Base-by-base conservation (phyloP, 1,139 yeast species). In the Candida glucosophila region DNA sequence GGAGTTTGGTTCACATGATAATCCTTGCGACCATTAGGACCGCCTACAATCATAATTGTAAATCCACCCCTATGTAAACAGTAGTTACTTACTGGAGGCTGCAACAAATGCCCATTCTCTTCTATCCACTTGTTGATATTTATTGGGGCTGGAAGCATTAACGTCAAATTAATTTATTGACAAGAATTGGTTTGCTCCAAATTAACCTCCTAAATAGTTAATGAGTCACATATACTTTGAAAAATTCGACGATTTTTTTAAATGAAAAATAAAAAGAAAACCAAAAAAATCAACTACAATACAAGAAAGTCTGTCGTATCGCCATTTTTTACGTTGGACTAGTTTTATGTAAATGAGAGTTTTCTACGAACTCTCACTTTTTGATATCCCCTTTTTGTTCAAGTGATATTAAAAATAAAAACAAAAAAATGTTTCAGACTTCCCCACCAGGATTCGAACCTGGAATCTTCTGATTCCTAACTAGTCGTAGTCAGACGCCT, bases 371-470 rank as follows among this genome's bases (percentile, higher is more conserved):
- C n/a, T n/a, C n/a, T n/a, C n/a, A n/a, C n/a, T n/a, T n/a, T n/a
- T n/a, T n/a, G n/a, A n/a, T n/a, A n/a, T n/a, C n/a, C 18, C n/a
- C n/a, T 16, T 16, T 8, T n/a, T 16, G 18, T 16, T n/a, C 8
- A 16, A n/a, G 8, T 16, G 8, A 16, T 16, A 16, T 8, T 16
- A 16, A n/a, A n/a, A 8, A 16, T 16, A 16, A n/a, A n/a, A 8
- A n/a, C 9, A 16, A 16, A 16, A 16, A n/a, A 16, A 16, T 16
- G 18, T 8, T 16, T 4, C 13, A 3, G 12, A 20, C 86, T 77
- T 77, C 86, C 86, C 83, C 86, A 78, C 85, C 85, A 77, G 86
- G 86, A 77, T 78, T 78, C 83, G 86, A 78, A 78, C 86, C 88
- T 77, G 83, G 85, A 77, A 76, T 77, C 86, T 77, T 75, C 83